These are phyloP conservation scores for Ceratobasidium sp. DNA, from an alignment of 1,284 basidiomycete genomes.

Conservation along the genomic window DNA sequence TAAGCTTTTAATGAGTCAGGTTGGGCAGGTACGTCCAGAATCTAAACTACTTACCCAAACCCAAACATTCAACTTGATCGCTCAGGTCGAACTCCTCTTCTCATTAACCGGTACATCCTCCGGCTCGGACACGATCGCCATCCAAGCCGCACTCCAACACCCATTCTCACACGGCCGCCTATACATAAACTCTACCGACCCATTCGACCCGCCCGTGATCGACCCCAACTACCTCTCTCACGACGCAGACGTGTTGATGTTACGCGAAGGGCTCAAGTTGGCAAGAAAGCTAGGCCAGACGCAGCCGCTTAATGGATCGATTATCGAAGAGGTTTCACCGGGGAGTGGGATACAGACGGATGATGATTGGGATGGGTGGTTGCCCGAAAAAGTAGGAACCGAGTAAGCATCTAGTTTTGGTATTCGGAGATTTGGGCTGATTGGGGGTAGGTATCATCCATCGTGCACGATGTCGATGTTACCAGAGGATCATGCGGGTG, in stretches of 20 bases:
- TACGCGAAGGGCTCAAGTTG: constrained; percentile 71
- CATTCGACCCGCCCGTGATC: constrained; percentile 69
- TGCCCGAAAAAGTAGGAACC: constrained; percentile 52
- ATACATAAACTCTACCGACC: constrained; percentile 65
- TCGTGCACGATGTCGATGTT: constrained; percentile 74
- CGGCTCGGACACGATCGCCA: constrained; percentile 57
- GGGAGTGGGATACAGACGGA: constrained; percentile 61
- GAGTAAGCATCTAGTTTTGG: constrained; percentile 20
- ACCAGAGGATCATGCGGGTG: constrained; percentile 70
- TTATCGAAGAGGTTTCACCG: constrained; percentile 60
- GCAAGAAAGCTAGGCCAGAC: constrained; percentile 62
- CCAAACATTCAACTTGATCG: constrained; percentile 52
- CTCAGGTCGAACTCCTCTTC: constrained; percentile 73
- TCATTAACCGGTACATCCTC: constrained; percentile 64
- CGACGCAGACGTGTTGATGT: constrained; percentile 66
- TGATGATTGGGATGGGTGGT: constrained; percentile 64
- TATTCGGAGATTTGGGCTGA: neutral
- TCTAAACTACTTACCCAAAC: neutral
- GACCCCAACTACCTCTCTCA: constrained; percentile 72
- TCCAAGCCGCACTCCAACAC: constrained; percentile 78
- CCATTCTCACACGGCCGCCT: constrained; percentile 65
- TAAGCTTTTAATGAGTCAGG: constrained; percentile 67
- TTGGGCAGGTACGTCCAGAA: constrained; percentile 58
- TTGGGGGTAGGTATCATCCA: constrained; percentile 62
- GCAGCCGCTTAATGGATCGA: constrained; percentile 57